Conservation (phyloP, 1,139 yeast species). For the Kurtzmaniella quercitrusa region DNA sequence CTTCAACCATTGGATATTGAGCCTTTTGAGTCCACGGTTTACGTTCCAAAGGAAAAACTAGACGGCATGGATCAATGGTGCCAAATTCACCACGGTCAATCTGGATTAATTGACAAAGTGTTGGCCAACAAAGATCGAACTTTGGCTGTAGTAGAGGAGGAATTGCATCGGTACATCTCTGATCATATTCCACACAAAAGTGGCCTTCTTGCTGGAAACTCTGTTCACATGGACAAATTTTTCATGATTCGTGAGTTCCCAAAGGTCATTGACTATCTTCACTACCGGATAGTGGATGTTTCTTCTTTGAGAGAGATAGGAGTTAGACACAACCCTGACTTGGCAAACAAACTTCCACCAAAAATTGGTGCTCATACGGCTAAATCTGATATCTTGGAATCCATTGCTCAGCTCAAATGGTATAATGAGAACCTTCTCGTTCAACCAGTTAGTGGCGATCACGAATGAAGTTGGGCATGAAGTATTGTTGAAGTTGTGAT, state of each 20-base stretch:
- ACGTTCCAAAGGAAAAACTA: constrained; percentile 60
- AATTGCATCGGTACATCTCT: constrained; percentile 58
- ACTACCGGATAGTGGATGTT: constrained; percentile 86
- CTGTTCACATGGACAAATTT: constrained; percentile 86
- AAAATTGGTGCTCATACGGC: constrained; percentile 81
- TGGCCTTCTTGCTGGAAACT: constrained; percentile 84
- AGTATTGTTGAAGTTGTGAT: no score
- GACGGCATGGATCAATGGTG: constrained; percentile 88
- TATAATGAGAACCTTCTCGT: constrained; percentile 61
- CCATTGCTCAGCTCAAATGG: constrained; percentile 81
- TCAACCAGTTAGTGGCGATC: constrained; percentile 4
- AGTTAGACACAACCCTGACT: constrained; percentile 64
- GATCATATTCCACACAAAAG: constrained; percentile 46
- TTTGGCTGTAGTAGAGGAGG: constrained; percentile 55
- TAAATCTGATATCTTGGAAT: constrained; percentile 78
- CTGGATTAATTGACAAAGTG: constrained; percentile 77
- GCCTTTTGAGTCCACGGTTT: constrained; percentile 81
- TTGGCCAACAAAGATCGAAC: constrained; percentile 51
- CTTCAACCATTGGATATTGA: constrained; percentile 60
- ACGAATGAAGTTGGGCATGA: no score
- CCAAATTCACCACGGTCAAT: constrained; percentile 64
- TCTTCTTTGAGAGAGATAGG: constrained; percentile 80
- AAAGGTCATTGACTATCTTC: constrained; percentile 61
- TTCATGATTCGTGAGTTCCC: constrained; percentile 88
- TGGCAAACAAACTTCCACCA: constrained; percentile 55